phyloP scores from a whole-genome alignment of 1,284 basidiomycete species.

The Apiotrichum gamsii region DNA sequence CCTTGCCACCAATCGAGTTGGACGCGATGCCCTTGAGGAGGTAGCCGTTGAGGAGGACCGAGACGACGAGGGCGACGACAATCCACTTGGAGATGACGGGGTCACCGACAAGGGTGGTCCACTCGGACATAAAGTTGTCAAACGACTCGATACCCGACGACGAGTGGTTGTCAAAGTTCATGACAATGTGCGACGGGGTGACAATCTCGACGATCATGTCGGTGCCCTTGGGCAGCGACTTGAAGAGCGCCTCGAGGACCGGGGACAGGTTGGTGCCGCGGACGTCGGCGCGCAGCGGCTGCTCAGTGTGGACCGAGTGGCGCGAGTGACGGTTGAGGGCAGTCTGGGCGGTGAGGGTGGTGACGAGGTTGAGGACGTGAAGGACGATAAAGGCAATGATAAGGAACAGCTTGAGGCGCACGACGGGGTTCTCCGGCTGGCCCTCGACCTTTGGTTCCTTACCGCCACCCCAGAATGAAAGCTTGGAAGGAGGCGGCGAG shows the following conservation, averaged over 20 bases:
- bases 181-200: slow-evolving; percentile 60
- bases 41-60: slow-evolving; percentile 88
- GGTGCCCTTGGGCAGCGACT: slow-evolving; percentile 48
- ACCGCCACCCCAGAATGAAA: slow-evolving; percentile 6
- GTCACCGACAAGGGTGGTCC: slow-evolving; percentile 91
- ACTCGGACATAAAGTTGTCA: slow-evolving; percentile 85
- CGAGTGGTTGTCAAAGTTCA: slow-evolving; percentile 23
- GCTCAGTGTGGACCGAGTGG: slow-evolving; percentile 48
- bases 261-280: slow-evolving; percentile 55
- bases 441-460: slow-evolving; percentile 8
- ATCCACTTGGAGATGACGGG: slow-evolving; percentile 96
- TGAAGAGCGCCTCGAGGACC: slow-evolving; percentile 58
- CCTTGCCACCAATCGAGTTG: slow-evolving; percentile 46
- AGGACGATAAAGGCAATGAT: slow-evolving; percentile 81
- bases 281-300: slow-evolving; percentile 36
- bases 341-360: slow-evolving; percentile 75
- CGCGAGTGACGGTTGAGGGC: slow-evolving; percentile 58
- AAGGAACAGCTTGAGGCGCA: slow-evolving; percentile 81
- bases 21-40: slow-evolving; percentile 68
- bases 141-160: slow-evolving; percentile 51
- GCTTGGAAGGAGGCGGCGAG: slow-evolving; percentile 10
- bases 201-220: slow-evolving; percentile 65
- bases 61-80: slow-evolving; percentile 76
- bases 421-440: slow-evolving; percentile 65
- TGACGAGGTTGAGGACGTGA: slow-evolving; percentile 87